Conservation (phyloP, 345 rosid species). For the Ceriops zippeliana region DNA sequence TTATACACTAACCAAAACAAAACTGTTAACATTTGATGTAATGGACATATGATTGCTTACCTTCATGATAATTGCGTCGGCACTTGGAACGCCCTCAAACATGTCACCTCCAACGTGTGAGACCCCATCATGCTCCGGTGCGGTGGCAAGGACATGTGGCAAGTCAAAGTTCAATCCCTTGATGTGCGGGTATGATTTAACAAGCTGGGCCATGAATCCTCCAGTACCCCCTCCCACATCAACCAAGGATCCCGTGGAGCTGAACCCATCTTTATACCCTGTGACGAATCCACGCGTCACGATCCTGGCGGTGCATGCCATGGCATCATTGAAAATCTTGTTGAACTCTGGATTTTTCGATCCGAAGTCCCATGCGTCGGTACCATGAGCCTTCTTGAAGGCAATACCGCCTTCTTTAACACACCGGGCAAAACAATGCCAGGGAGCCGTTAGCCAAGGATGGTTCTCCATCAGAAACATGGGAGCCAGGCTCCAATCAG, state of each 20-base stretch:
- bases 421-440: constrained; percentile 31
- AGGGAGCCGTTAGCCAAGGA: constrained; percentile 15
- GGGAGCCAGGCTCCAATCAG: constrained; percentile 26
- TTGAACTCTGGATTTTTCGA: constrained; percentile 21
- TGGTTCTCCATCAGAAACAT: constrained; percentile 27
- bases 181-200: constrained; percentile 29
- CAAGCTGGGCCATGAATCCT: constrained; percentile 18
- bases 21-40: background rate
- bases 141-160: constrained; percentile 36
- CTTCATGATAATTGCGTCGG: constrained; percentile 32
- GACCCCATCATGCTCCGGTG: constrained; percentile 26
- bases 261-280: constrained; percentile 27
- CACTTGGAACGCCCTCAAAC: constrained; percentile 30
- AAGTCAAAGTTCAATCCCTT: constrained; percentile 39
- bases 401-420: constrained; percentile 37
- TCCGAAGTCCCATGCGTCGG: constrained; percentile 25
- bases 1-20: too few relatives aligned
- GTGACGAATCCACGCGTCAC: constrained; percentile 13
- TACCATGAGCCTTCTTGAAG: constrained; percentile 33
- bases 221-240: constrained; percentile 46
- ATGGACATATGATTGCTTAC: background rate
- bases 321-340: constrained; percentile 22
- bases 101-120: constrained; percentile 35
- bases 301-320: constrained; percentile 25
- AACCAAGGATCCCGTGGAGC: constrained; percentile 17